Base-by-base conservation (phyloP, 1,284 basidiomycete genomes). In the Fistulinella cinereoalba region DNA sequence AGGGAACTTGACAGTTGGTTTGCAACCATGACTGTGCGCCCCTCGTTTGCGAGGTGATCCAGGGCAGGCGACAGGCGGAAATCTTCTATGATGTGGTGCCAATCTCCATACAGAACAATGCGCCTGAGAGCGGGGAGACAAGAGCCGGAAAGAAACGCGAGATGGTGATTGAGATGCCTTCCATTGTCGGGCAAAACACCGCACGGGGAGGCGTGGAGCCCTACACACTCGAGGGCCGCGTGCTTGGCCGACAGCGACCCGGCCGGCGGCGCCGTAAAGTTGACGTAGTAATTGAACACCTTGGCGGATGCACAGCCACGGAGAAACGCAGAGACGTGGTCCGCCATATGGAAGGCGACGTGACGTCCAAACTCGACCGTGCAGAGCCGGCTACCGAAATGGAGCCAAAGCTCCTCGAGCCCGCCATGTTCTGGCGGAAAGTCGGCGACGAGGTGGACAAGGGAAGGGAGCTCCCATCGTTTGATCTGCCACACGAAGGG, bases 281-380 rank as follows among this genome's bases (percentile, higher is more conserved):
- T 72, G 34, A 80, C 44, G 58, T 75, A 75, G 57, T 80, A 83
- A 60, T 82, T 77, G 54, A 86, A 61, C 51, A 74, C 68, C 48
- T 69, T 67, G 28, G 83, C 68, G 16, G 64, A 67, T 0, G 72
- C 65, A 56, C 80, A 82, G 11, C 60, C 56, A 13, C 60, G 63
- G 40, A 85, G 63, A 55, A 81, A 71, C 18, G 62, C 49, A 3
- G 72, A 58, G 46, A 82, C 61, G 49, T 72, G 61, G 54, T 81
- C 79, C 40, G 62, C 57, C 46, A 73, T 62, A 44, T 72, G 65
- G 62, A 83, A 83, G 45, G 70, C 73, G 37, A 80, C 54, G 58
- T 75, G 71, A 50, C 66, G 70, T 27, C 81, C 81, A 44, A 85
- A 72, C 58, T 85, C 82, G 24, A 85, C 67, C 4, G 68, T 70